Evolutionary conservation across 192 early-diverging fungal species (phyloP).

Genomic region (Oehlia diaphana): DNA sequence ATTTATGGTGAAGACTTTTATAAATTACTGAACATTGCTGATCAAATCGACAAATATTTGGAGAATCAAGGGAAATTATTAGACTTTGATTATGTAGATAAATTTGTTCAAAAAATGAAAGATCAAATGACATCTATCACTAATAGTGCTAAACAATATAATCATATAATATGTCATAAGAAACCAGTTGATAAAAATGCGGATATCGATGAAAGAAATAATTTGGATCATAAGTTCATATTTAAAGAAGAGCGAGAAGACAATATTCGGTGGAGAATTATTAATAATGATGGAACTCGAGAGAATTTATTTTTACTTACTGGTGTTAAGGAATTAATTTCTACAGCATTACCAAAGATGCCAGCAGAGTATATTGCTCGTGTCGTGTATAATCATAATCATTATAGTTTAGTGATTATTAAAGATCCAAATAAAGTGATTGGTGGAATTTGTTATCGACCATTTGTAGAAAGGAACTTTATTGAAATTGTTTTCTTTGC

Average conservation of each 20-base stretch:
- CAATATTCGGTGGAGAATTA: conserved; percentile 56
- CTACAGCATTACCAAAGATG: conserved; percentile 98
- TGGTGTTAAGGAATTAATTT: conserved; percentile 94
- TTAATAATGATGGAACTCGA: conserved; percentile 76
- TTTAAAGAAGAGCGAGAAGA: not conserved
- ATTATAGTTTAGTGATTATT: conserved; percentile 79
- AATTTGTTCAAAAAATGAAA: not conserved
- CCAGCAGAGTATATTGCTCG: conserved; percentile 97
- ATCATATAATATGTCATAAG: not conserved
- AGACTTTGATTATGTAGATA: not conserved
- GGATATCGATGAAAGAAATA: not conserved
- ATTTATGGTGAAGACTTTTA: not conserved
- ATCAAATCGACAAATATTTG: not conserved
- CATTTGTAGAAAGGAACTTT: conserved; percentile 85
- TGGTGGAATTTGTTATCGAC: conserved; percentile 94
- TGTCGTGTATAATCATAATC: conserved; percentile 93
- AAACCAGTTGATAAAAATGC: not conserved
- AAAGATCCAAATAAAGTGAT: conserved; percentile 66
- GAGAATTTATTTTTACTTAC: conserved; percentile 89
- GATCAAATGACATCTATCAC: not conserved
- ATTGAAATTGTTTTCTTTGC: conserved; percentile 99
- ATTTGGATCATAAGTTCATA: not conserved
- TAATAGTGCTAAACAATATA: not conserved
- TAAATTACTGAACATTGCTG: not conserved
- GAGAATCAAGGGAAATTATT: not conserved